phyloP scores from a whole-genome alignment of 345 rosid genomes.

The Acer campestre region DNA sequence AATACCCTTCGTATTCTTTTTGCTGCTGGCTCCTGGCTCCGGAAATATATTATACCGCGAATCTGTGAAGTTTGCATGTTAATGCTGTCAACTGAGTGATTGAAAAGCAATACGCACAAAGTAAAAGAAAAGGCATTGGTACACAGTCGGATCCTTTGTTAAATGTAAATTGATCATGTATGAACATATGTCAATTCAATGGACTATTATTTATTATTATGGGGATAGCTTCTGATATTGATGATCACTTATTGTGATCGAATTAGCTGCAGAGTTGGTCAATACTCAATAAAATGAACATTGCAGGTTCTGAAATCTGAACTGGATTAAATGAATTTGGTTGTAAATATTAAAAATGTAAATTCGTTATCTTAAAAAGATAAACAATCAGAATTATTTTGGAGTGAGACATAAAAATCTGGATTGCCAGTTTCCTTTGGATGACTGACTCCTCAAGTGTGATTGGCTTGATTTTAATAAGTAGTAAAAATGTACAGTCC shows the following conservation, averaged over 20 bases:
- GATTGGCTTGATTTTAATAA: background rate
- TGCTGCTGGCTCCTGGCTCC: background rate
- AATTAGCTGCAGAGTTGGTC: background rate
- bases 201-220: background rate
- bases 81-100: background rate
- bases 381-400: background rate
- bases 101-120: constrained; percentile 8
- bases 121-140: constrained; percentile 3
- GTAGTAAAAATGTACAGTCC: background rate
- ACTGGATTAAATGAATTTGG: too few relatives aligned
- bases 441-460: background rate
- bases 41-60: background rate
- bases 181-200: constrained; percentile 1
- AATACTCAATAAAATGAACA: too few relatives aligned
- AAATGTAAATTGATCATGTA: background rate
- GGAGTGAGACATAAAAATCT: background rate
- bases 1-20: constrained; percentile 18
- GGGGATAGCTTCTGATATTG: background rate
- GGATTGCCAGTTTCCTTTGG: background rate
- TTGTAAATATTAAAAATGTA: too few relatives aligned
- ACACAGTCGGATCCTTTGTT: background rate
- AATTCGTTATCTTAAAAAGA: background rate
- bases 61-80: background rate
- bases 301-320: too few relatives aligned
- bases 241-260: background rate